Evolutionary conservation across 495 filamentous ascomycete genomes (phyloP).

Genomic region (Penicillium canescens): DNA sequence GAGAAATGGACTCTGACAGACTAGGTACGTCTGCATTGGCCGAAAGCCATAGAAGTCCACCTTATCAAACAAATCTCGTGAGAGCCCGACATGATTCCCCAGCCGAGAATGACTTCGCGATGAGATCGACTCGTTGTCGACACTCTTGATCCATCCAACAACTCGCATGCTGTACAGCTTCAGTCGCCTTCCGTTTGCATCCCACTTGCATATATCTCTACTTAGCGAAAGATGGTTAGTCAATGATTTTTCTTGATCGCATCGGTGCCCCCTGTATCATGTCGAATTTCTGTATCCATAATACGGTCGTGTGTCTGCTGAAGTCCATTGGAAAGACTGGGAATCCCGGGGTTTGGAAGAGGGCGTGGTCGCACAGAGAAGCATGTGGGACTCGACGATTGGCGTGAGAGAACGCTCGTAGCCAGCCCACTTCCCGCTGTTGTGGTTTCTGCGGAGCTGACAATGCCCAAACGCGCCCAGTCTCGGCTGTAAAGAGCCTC

Average conservation of each 20-base stretch:
- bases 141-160: too few species aligned
- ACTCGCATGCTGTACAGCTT: not conserved
- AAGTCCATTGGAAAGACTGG: not conserved
- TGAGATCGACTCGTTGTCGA: not conserved
- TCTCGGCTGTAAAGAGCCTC: not conserved
- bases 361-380: slow-evolving; percentile 3
- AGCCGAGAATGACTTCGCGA: not conserved
- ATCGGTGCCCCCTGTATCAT: not conserved
- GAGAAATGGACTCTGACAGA: slow-evolving; percentile 14
- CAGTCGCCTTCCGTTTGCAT: slow-evolving; percentile 12
- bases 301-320: not conserved
- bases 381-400: not conserved
- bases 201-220: slow-evolving; percentile 15
- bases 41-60: slow-evolving; percentile 40
- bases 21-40: slow-evolving; percentile 61
- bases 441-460: not conserved
- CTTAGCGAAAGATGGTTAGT: slow-evolving; percentile 26
- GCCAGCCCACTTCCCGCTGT: not conserved
- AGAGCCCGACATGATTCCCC: not conserved
- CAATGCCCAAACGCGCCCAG: not conserved
- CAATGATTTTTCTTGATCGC: slow-evolving; percentile 13
- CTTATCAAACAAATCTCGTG: not conserved
- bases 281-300: not conserved
- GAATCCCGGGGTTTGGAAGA: not conserved
- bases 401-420: not conserved